A percentile compares a stretch with the other conserved stretches of the same genome.
These are phyloP conservation scores for Coniferiporia sulphurascens DNA, from an alignment of 1,284 basidiomycete species.

Conservation along the genomic window DNA sequence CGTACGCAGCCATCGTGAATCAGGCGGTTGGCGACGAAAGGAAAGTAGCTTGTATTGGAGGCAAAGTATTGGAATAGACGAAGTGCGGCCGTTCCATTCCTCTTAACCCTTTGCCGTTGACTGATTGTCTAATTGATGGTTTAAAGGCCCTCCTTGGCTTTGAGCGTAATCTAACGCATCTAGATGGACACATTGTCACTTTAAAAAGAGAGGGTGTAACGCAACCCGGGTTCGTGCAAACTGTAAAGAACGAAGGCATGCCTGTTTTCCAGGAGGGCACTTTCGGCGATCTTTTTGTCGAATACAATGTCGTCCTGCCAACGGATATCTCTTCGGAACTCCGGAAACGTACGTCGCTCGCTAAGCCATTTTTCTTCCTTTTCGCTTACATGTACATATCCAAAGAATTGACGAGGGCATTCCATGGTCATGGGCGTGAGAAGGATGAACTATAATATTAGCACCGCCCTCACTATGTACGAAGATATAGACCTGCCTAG, in stretches of 20 bases:
- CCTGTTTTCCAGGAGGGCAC: constrained; percentile 59
- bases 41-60: constrained; percentile 87
- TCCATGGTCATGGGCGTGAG: constrained; percentile 38
- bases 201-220: constrained; percentile 76
- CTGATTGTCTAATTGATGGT: constrained; percentile 5
- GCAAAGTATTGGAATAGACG: constrained; percentile 84
- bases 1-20: constrained; percentile 69
- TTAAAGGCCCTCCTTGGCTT: constrained; percentile 75
- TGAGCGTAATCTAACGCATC: constrained; percentile 80
- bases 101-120: background rate
- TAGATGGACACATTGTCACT: constrained; percentile 81
- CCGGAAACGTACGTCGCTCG: constrained; percentile 55
- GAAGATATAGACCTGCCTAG: background rate
- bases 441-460: constrained; percentile 50
- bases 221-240: constrained; percentile 88
- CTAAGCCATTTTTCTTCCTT: constrained; percentile 20
- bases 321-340: constrained; percentile 58
- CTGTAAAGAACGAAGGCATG: constrained; percentile 86
- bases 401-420: constrained; percentile 52
- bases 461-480: background rate
- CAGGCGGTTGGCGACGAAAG: constrained; percentile 81
- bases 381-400: constrained; percentile 26
- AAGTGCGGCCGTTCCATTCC: constrained; percentile 45
- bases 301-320: constrained; percentile 88
- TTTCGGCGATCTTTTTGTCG: constrained; percentile 83